phyloP scores from a whole-genome alignment of 2,329 filamentous ascomycete genomes.

The Fusarium acutatum region DNA sequence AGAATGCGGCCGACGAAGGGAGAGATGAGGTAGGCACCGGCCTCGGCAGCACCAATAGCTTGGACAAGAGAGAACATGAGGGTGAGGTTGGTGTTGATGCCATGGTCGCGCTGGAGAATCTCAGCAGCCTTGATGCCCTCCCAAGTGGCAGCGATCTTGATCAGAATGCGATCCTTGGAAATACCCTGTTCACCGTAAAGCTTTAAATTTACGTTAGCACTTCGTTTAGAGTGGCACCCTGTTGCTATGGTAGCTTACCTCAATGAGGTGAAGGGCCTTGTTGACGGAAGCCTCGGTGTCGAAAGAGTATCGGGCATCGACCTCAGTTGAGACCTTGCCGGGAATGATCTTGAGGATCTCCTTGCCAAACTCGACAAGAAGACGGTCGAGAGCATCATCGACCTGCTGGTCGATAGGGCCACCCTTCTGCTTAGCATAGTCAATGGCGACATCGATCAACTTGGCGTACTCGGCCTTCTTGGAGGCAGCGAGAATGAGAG shows the following conservation, averaged over 20 bases:
- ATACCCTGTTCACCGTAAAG: conserved; percentile 95
- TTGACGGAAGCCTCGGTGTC: conserved; percentile 90
- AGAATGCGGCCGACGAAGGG: conserved; percentile 99
- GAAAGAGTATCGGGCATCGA: conserved; percentile 96
- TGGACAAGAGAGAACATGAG: conserved; percentile 97
- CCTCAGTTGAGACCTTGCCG: conserved; percentile 98
- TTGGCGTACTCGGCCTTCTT: conserved; percentile 98
- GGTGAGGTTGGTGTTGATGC: conserved; percentile 98
- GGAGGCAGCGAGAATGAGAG: conserved; percentile 95
- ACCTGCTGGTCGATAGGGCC: conserved; percentile 80
- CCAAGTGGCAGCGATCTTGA: conserved; percentile 99
- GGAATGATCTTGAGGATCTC: conserved; percentile 97
- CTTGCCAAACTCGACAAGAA: conserved; percentile 97
- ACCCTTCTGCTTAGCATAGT: conserved; percentile 82
- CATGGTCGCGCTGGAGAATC: conserved; percentile 94
- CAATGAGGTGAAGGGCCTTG: conserved; percentile 97
- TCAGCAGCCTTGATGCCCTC: conserved; percentile 99
- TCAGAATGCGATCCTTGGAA: conserved; percentile 91
- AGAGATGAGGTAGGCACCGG: conserved; percentile 95
- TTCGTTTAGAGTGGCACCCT: conserved; percentile 6
- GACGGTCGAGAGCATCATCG: conserved; percentile 88
- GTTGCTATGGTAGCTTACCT: conserved; percentile 64
- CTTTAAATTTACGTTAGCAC: conserved; percentile 54
- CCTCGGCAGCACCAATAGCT: conserved; percentile 96
- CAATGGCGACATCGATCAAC: conserved; percentile 86